phyloP scores from a whole-genome alignment of 257 asterid species.

The Petunia axillaris region DNA sequence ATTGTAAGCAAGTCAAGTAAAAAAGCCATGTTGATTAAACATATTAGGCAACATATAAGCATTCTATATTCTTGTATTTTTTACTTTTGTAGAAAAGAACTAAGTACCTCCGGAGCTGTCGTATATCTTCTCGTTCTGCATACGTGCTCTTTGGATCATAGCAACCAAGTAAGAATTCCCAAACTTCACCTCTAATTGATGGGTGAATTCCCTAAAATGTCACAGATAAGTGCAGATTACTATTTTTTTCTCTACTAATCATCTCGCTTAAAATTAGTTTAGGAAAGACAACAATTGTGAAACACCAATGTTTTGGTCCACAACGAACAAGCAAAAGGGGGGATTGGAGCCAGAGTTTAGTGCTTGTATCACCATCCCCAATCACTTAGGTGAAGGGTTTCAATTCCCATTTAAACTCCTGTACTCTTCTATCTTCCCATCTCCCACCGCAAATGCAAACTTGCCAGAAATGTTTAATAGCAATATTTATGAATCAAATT shows the following conservation, averaged over 20 bases:
- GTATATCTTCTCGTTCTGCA: slow-evolving; percentile 81
- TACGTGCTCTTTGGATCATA: slow-evolving; percentile 81
- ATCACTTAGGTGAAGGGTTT: no score
- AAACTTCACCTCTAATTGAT: slow-evolving; percentile 96
- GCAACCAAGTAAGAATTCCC: slow-evolving; percentile 98
- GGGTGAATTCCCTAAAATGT: slow-evolving; percentile 88
- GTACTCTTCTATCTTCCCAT: no score
- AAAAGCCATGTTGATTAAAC: neutral
- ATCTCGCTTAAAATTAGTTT: neutral
- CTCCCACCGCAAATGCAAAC: neutral
- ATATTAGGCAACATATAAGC: neutral
- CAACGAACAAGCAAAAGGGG: no score
- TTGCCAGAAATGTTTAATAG: neutral
- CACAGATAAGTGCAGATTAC: slow-evolving; percentile 8
- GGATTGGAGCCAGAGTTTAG: no score
- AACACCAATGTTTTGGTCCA: no score
- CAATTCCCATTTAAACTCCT: no score
- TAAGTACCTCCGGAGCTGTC: slow-evolving; percentile 69
- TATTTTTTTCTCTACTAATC: neutral
- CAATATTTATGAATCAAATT: neutral
- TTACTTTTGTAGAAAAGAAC: neutral
- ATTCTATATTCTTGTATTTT: neutral
- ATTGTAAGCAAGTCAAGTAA: neutral
- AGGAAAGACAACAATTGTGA: neutral
- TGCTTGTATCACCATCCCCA: no score